Evolutionary conservation across 2,329 filamentous ascomycete genomes (phyloP).

Genomic region (Paracoccidioides brasiliensis): DNA sequence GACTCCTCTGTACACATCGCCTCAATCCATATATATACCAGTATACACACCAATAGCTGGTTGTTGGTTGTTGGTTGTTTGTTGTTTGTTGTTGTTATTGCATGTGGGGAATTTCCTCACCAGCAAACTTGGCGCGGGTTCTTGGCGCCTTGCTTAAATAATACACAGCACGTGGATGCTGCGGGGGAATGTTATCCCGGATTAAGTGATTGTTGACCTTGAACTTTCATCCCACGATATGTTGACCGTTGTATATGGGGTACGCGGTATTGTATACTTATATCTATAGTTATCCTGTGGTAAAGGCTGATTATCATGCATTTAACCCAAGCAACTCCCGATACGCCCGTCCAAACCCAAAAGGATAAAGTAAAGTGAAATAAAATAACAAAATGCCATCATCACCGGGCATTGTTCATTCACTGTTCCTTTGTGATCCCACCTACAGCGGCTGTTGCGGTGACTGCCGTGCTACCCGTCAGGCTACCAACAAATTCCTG

Average conservation of each 20-base stretch:
- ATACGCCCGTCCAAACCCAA: background rate
- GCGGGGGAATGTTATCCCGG: too few species aligned
- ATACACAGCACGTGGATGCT: background rate
- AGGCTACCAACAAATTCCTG: constrained; percentile 74
- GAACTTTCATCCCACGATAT: too few species aligned
- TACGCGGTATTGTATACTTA: background rate
- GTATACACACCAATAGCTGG: too few species aligned
- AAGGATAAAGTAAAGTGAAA: background rate
- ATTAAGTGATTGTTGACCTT: too few species aligned
- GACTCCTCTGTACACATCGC: too few species aligned
- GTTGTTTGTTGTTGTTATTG: background rate
- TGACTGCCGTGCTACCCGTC: constrained; percentile 36
- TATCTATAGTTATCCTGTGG: background rate
- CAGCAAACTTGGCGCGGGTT: background rate
- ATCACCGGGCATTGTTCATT: background rate
- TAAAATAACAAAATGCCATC: background rate
- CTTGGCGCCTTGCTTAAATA: background rate
- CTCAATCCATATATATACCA: too few species aligned
- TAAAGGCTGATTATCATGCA: too few species aligned
- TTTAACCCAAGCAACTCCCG: background rate
- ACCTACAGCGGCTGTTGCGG: background rate
- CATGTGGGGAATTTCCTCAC: background rate
- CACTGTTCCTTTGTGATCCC: background rate
- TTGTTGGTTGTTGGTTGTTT: too few species aligned
- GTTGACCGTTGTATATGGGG: background rate